Evolutionary conservation across 2,329 filamentous ascomycete species (phyloP), one percentile per base, ranked within the genome.

Genomic region (Aureobasidium sp.): DNA sequence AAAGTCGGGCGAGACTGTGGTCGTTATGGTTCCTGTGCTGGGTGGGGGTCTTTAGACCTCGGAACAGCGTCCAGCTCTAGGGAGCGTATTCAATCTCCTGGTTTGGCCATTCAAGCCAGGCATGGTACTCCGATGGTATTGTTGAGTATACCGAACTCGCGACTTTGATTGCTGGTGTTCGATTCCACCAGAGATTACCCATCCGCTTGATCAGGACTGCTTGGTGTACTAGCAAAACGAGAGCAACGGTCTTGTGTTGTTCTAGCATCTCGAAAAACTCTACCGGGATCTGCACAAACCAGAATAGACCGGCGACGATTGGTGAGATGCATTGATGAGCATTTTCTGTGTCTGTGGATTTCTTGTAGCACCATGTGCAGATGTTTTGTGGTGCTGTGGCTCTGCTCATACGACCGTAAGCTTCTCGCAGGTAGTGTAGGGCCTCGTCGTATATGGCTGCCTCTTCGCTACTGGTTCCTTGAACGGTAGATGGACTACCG

Each of bases 181-280:
- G 31, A 27, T 62, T 62, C 60, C 60, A 62, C 60, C 60, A 62
- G 3, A 39, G 25, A 8, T 56, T 51, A 3, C 48, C 49, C 2
- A 48, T 49, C 3, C 60, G 49, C 34, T 45, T 62, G 29, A 62
- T 42, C 5, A 62, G 34, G 15, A 56, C 42, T 25, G 41, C 60
- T 45, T 62, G 48, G n/a, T 62, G 42, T 31, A 41, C 41, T 20
- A 62, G 22, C 6, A 62, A 31, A 5, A 62, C 20, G 5, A 62
- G 31, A 9, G 51, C 60, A 15, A 55, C 34, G 29, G 51, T 52
- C n/a, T 62, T 62, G 14, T 53, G 60, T n/a, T 56, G 48, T 17
- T 62, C 60, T n/a, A 62, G 17, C 49, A 62, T 44, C 9, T 62
- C 49, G 29, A 62, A 62, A 22, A 62, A 62, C 7, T 56, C 49